Conservation (phyloP, 805 yeast genomes). For the Ascoidea asiatica region DNA sequence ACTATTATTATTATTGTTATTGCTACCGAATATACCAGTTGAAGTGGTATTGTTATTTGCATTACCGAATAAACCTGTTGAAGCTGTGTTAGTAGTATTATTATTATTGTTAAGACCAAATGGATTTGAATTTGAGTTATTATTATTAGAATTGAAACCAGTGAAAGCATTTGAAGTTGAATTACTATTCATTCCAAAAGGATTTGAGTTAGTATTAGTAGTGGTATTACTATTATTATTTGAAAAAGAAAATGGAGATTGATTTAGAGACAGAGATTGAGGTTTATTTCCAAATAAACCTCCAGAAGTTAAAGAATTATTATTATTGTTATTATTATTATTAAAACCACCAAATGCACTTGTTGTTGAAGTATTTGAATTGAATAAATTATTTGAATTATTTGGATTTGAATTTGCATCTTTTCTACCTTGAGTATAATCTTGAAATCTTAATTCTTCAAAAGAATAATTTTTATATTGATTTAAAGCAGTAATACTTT, state of each 20-base stretch:
- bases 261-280: too few species aligned
- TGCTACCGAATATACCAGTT: conserved; percentile 13
- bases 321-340: conserved; percentile 5
- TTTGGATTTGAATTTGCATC: conserved; percentile 33
- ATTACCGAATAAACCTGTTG: conserved; percentile 17
- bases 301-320: conserved; percentile 14
- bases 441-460: conserved; percentile 84
- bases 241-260: too few species aligned
- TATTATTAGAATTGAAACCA: conserved; percentile 15
- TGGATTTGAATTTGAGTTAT: conserved; percentile 10
- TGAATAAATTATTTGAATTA: conserved; percentile 8
- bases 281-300: conserved; percentile 19
- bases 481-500: conserved; percentile 79
- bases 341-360: conserved; percentile 20
- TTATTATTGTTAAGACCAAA: conserved; percentile 15
- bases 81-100: conserved; percentile 7
- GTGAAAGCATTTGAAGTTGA: conserved; percentile 17
- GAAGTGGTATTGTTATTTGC: not conserved
- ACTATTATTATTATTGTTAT: conserved; percentile 10
- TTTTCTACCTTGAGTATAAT: conserved; percentile 63
- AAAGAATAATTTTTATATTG: conserved; percentile 71
- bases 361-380: conserved; percentile 13
- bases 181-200: too few species aligned
- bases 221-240: not conserved
- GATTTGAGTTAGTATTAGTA: conserved; percentile 5